phyloP scores from a whole-genome alignment of 2,329 filamentous ascomycete species.

The Rhexocercosporidium sp. region DNA sequence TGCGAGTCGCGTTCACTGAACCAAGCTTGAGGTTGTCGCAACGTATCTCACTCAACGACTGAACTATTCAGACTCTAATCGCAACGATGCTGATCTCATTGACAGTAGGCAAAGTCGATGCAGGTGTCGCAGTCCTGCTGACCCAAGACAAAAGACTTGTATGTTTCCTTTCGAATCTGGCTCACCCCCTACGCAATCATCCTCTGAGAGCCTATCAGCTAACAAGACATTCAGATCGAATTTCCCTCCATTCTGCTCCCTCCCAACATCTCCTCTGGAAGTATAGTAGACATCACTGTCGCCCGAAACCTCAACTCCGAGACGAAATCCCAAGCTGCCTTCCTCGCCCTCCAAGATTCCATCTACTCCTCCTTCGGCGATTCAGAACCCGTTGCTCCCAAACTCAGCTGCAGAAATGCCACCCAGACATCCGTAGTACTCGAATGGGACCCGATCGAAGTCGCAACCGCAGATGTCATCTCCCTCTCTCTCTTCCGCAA shows the following conservation, averaged over 20 bases:
- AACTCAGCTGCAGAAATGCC: slow-evolving; percentile 91
- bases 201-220: slow-evolving; percentile 25
- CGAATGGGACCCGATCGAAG: slow-evolving; percentile 94
- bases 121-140: slow-evolving; percentile 93
- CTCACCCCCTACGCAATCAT: background rate
- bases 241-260: slow-evolving; percentile 97
- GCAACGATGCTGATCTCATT: slow-evolving; percentile 89
- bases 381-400: slow-evolving; percentile 74
- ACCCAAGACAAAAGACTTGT: slow-evolving; percentile 97
- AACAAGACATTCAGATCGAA: slow-evolving; percentile 73
- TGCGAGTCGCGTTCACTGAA: slow-evolving; percentile 15
- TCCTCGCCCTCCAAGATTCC: slow-evolving; percentile 83
- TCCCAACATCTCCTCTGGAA: slow-evolving; percentile 91
- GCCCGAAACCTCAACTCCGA: slow-evolving; percentile 85
- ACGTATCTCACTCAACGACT: slow-evolving; percentile 26
- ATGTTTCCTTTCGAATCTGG: slow-evolving; percentile 45
- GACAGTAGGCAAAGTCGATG: slow-evolving; percentile 98
- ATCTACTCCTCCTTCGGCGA: slow-evolving; percentile 89
- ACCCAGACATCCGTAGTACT: slow-evolving; percentile 98
- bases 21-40: slow-evolving; percentile 32
- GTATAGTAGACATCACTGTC: slow-evolving; percentile 97
- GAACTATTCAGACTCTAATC: slow-evolving; percentile 17
- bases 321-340: slow-evolving; percentile 72
- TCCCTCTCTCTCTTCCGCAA: slow-evolving; percentile 93
- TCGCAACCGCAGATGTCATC: slow-evolving; percentile 90